phyloP scores from a whole-genome alignment of 495 filamentous ascomycete genomes.

The Podospora sp. region DNA sequence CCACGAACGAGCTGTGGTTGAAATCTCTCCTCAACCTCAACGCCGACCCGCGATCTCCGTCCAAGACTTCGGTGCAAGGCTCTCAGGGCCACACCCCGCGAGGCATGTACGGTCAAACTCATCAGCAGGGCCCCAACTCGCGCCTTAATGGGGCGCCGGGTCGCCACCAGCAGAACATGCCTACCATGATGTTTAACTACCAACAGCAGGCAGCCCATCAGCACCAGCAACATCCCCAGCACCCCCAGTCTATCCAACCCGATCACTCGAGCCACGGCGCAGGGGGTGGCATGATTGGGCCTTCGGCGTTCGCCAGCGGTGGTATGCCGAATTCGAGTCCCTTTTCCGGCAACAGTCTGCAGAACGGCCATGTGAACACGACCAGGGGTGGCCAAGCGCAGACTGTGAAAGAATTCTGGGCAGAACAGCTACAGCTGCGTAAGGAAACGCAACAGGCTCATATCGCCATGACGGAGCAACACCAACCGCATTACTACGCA shows the following conservation, averaged over 20 bases:
- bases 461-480: constrained; percentile 66
- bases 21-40: constrained; percentile 38
- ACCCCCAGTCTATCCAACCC: constrained; percentile 70
- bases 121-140: constrained; percentile 79
- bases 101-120: constrained; percentile 80
- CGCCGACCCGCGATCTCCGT: constrained; percentile 47
- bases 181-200: constrained; percentile 70
- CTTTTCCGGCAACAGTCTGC: constrained; percentile 70
- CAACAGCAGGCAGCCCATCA: constrained; percentile 66
- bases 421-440: constrained; percentile 77
- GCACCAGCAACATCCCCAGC: constrained; percentile 75
- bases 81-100: constrained; percentile 67
- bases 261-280: constrained; percentile 66
- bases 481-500: constrained; percentile 58
- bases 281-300: constrained; percentile 59
- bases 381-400: constrained; percentile 48
- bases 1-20: constrained; percentile 34
- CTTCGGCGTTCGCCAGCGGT: constrained; percentile 78
- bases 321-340: constrained; percentile 73
- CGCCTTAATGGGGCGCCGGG: constrained; percentile 59
- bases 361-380: constrained; percentile 67
- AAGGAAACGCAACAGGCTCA: constrained; percentile 68
- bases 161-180: constrained; percentile 49
- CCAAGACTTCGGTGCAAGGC: constrained; percentile 71
- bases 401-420: constrained; percentile 78